Evolutionary conservation across 306 rosid species (phyloP), one percentile per base, ranked within the genome.

Genomic region (Pueraria montana): DNA sequence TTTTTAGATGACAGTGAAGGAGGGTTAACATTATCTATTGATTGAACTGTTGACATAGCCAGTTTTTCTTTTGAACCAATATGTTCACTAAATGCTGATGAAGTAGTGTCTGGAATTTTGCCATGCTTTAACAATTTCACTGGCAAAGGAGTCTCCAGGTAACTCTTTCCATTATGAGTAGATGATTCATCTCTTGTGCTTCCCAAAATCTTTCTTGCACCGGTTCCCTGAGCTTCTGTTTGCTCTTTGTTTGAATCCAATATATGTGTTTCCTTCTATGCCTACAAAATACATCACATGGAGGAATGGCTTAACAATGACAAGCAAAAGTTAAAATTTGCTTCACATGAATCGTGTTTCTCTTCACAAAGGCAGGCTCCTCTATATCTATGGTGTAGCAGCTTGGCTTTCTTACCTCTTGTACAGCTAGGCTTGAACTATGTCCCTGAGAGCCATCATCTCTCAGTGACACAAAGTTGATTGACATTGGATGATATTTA

Each of bases 281-380:
- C 58, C 92, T 87, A 90, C 79, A 77, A n/a, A 55, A 42, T 50
- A 64, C 56, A 80, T 49, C 45, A 59, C 1, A 66, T 34, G 8
- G 36, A 79, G 74, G 42, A 76, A 32, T 5, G 20, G 11, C 24
- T 26, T 40, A 6, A 55, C 61, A 21, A 36, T 18, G n/a, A 32
- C 32, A 27, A 43, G 49, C 12, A 45, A 43, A 46, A 58, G 52
- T n/a, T 27, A 53, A 27, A 68, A 49, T 56, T 42, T 48, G 17
- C 53, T 24, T 66, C 50, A 11, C 50, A 46, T 30, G 52, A 78
- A 11, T 4, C 72, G 24, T 26, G 40, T 52, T 10, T 32, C 74
- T 32, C 34, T 62, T 53, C 36, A 53, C n/a, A 5, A 67, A 82
- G 46, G 36, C 62, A 76, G 21, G 42, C 42, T 27, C 26, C 23